These are phyloP conservation scores for Friedmanniomyces simplex DNA, from an alignment of 495 filamentous ascomycete species.

Conservation along the genomic window DNA sequence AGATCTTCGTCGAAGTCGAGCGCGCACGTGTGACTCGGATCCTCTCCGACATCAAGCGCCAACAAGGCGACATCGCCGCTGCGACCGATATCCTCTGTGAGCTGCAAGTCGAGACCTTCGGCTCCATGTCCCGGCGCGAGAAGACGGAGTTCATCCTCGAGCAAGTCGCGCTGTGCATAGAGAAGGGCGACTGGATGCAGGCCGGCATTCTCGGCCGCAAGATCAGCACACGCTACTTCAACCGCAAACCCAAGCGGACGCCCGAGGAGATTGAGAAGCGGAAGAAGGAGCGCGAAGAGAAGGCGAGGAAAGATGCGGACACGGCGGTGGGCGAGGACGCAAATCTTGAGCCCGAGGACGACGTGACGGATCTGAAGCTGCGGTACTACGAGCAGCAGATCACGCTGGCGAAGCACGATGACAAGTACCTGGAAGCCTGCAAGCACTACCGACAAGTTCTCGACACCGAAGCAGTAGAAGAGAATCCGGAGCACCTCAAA, in stretches of 20 bases:
- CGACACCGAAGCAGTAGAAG: slow-evolving; percentile 87
- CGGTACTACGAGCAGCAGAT: slow-evolving; percentile 96
- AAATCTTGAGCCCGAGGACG: slow-evolving; percentile 58
- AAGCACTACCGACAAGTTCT: slow-evolving; percentile 94
- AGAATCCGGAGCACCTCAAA: slow-evolving; percentile 73
- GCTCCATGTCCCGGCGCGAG: slow-evolving; percentile 91
- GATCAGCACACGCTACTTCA: slow-evolving; percentile 87
- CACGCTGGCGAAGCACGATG: slow-evolving; percentile 83
- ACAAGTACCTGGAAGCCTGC: slow-evolving; percentile 92
- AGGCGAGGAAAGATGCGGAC: slow-evolving; percentile 58
- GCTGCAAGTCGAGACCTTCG: slow-evolving; percentile 96
- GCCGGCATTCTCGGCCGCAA: slow-evolving; percentile 89
- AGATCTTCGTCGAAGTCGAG: slow-evolving; percentile 99
- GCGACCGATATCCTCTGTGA: slow-evolving; percentile 92
- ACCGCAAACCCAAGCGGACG: slow-evolving; percentile 79
- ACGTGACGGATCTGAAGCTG: slow-evolving; percentile 92
- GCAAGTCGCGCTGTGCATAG: slow-evolving; percentile 89
- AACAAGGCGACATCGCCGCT: slow-evolving; percentile 79
- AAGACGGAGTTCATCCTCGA: slow-evolving; percentile 98
- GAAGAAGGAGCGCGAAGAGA: slow-evolving; percentile 55
- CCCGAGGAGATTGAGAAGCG: slow-evolving; percentile 81
- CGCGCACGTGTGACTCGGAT: slow-evolving; percentile 89
- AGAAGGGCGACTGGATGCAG: slow-evolving; percentile 91
- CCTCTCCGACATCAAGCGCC: slow-evolving; percentile 91
- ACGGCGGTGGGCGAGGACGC: slow-evolving; percentile 55